phyloP scores from a whole-genome alignment of 805 yeast species.

The Saccharomyces eubayanus region DNA sequence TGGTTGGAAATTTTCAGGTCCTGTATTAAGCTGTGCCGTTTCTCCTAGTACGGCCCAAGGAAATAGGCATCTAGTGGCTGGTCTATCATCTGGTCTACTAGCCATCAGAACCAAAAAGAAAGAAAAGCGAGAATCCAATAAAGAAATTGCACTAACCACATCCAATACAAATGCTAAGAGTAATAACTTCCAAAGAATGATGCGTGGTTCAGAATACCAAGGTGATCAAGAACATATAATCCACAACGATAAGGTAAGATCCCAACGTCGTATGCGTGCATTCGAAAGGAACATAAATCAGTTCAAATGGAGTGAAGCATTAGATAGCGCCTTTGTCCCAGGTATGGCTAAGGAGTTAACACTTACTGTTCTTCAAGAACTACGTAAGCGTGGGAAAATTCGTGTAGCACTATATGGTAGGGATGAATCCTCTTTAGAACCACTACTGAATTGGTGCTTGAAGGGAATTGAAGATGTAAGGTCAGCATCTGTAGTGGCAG shows the following conservation, averaged over 20 bases:
- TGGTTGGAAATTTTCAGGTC: conserved; percentile 96
- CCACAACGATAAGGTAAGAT: conserved; percentile 48
- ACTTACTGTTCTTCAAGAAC: conserved; percentile 73
- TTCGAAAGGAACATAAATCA: conserved; percentile 80
- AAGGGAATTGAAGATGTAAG: conserved; percentile 75
- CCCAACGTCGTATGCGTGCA: conserved; percentile 59
- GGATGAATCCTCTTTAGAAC: conserved; percentile 80
- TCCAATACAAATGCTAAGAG: conserved; percentile 27
- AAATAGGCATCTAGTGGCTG: conserved; percentile 79
- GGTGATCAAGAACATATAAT: conserved; percentile 81
- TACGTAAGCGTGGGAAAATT: conserved; percentile 82
- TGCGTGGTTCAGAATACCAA: conserved; percentile 82
- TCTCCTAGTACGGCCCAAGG: conserved; percentile 51
- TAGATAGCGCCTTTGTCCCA: conserved; percentile 73
- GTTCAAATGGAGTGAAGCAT: conserved; percentile 88
- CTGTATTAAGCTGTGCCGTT: conserved; percentile 81
- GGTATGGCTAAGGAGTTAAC: conserved; percentile 78
- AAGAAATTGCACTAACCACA: conserved; percentile 15
- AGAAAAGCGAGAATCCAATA: conserved; percentile 38
- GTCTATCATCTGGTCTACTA: conserved; percentile 80
- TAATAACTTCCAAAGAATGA: conserved; percentile 66
- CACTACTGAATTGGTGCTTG: conserved; percentile 75
- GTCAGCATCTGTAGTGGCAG: conserved; percentile 50
- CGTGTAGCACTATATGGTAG: conserved; percentile 71
- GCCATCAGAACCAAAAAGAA: conserved; percentile 83